Evolutionary conservation across 129 eudicot species (phyloP).

Genomic region (Escallonia rubra): DNA sequence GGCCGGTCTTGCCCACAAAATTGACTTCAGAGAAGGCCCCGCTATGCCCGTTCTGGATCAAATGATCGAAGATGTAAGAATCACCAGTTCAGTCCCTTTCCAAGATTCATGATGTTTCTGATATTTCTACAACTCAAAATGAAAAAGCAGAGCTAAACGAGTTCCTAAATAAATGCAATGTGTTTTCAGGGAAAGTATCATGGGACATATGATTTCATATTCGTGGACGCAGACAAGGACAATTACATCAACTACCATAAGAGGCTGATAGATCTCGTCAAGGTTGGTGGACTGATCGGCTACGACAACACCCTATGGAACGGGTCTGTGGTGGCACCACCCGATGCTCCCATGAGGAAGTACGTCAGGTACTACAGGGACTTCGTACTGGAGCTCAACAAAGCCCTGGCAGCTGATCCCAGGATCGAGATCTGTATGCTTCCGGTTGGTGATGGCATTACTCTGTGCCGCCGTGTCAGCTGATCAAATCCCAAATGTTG

Average conservation of each 20-base stretch:
- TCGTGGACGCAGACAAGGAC: conserved; percentile 93
- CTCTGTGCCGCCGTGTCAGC: conserved; percentile 73
- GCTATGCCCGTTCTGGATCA: conserved; percentile 84
- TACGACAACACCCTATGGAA: conserved; percentile 96
- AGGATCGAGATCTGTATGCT: conserved; percentile 90
- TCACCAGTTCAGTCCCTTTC: too few relatives aligned
- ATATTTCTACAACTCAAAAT: too few relatives aligned
- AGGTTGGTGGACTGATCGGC: conserved; percentile 83
- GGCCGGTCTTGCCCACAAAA: conserved; percentile 83
- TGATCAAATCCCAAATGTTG: conserved; percentile 15
- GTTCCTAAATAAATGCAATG: background rate
- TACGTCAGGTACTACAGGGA: conserved; percentile 76
- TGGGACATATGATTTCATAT: conserved; percentile 70
- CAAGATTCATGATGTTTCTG: too few relatives aligned
- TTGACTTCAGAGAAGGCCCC: conserved; percentile 77
- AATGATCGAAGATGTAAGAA: conserved; percentile 55
- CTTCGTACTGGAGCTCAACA: conserved; percentile 83
- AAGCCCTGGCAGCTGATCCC: conserved; percentile 73
- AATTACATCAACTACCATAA: conserved; percentile 86
- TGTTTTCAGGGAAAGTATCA: conserved; percentile 54
- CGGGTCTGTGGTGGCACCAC: conserved; percentile 75
- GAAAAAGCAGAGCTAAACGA: too few relatives aligned
- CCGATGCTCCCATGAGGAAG: conserved; percentile 77
- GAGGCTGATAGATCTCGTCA: conserved; percentile 69
- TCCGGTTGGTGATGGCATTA: conserved; percentile 92